Base-by-base conservation (phyloP, 768 basidiomycete genomes). In the Tephrocybe rancida region DNA sequence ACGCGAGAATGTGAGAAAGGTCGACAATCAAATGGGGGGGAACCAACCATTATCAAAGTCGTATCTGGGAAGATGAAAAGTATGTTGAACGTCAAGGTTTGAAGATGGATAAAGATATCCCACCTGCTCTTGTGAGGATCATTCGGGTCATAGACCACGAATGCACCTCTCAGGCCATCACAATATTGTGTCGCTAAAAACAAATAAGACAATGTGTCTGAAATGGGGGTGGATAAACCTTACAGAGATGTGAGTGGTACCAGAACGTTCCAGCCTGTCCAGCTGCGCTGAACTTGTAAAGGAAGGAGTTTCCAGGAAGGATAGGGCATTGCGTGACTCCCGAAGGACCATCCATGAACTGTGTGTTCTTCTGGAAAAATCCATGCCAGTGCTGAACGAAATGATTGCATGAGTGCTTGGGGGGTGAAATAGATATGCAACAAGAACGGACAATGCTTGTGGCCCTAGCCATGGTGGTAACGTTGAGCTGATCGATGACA, bases 381-480 rank as follows among this genome's bases (percentile, higher is more conserved):
- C 82, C 82, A 58, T 83, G 82, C 80, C 80, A 83, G 57, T 84
- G 82, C 73, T 74, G 55, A 48, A 11, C 30, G 21, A 45, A 25
- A 25, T 38, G 34, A 21, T 21, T 44, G 32, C 19, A 35, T 27
- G 7, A 32, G 6, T 32, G 30, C 44, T 42, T 4, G n/a, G 11
- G 30, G 41, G 38, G 2, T n/a, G 35, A 25, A 3, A 19, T 42
- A 24, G 30, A n/a, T n/a, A 35, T 30, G 18, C n/a, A n/a, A n/a
- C n/a, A 29, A 44, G 9, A 6, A 58, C 70, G n/a, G 29, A 71
- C 72, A 29, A 73, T 70, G 37, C 64, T 69, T 1, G 70, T 72
- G 9, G 58, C 65, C 34, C 46, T 57, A 21, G 63, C 35, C 68
- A 70, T 68, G 3, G 59, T 65, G 3, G 64, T 63, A 29, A 84